Evolutionary conservation across 495 filamentous ascomycete genomes (phyloP), one percentile per base, ranked within the genome.

Genomic region (Trypethelium eluteriae): DNA sequence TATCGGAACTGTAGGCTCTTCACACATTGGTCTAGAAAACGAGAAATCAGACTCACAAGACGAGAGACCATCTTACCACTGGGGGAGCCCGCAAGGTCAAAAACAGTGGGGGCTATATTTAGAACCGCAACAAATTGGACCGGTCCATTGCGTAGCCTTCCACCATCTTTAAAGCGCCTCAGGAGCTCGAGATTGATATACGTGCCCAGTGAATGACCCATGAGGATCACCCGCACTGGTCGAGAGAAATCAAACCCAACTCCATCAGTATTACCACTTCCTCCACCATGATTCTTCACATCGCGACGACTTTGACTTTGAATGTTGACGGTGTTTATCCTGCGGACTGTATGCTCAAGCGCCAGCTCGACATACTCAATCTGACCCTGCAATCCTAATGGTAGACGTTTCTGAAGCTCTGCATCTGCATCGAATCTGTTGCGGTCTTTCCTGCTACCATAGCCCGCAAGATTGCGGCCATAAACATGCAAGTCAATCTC

Each of bases 391-490:
- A 96, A 79, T 25, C 74, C 69, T 39, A 67, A 64, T 18, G 67
- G 67, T 35, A 64, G 63, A 50, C 50, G 39, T 1, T 50, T 9
- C 39, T 18, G 38, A 64, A 59, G 62, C 64, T 64, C 57, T 68
- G 67, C 72, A 38, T 70, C 67, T 69, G 82, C 72, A 69, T 82
- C 75, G 64, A 68, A n/a, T 83, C 79, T 32, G 11, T 41, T 65
- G 11, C 25, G 32, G 32, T 5, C 34, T 9, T 59, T 36, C 0
- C 6, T 6, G 10, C 6, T 36, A 9, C 83, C 79, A 67, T 96
- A 96, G 0, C 93, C 93, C 2, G 81, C 79, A 9, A 95, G 85
- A 64, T 87, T 89, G 67, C 85, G 81, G 2, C 89, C 91, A 67
- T 86, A 84, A 67, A 96, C 82, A 50, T 83, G 76, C 67, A 85